Conservation (phyloP, 129 eudicot genomes). For the Tagetes patula region DNA sequence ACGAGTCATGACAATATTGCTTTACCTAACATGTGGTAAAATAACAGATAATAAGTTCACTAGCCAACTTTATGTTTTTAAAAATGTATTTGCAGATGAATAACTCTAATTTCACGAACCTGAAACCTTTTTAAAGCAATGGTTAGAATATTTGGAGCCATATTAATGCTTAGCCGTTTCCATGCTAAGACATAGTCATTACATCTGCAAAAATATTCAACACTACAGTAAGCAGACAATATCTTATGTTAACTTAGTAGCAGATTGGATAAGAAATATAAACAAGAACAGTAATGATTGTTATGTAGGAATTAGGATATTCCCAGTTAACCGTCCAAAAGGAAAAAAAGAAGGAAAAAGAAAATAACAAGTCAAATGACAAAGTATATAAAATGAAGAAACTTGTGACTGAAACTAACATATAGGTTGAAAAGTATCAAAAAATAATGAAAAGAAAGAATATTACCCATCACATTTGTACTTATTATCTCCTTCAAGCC, state of each 20-base stretch:
- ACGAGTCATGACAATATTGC: conserved; percentile 7
- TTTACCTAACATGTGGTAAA: conserved; percentile 3
- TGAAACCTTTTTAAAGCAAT: conserved; percentile 93
- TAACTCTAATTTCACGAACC: conserved; percentile 44
- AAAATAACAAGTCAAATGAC: conserved; percentile 7
- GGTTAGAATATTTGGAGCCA: conserved; percentile 89
- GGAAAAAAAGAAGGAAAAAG: background rate
- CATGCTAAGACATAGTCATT: conserved; percentile 83
- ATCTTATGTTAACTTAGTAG: background rate
- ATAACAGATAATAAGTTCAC: background rate
- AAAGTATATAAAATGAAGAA: conserved; percentile 6
- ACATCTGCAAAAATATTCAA: conserved; percentile 62
- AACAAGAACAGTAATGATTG: background rate
- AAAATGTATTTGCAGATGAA: conserved; percentile 18
- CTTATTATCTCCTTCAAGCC: conserved; percentile 93
- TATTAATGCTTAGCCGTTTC: conserved; percentile 69
- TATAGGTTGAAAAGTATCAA: conserved; percentile 11
- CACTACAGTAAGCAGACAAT: conserved; percentile 22
- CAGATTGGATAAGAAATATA: background rate
- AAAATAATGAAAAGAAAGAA: conserved; percentile 7
- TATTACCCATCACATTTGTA: conserved; percentile 89
- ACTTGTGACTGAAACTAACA: background rate
- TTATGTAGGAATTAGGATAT: background rate
- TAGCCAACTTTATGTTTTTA: conserved; percentile 12
- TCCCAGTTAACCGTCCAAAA: conserved; percentile 6